phyloP scores from a whole-genome alignment of 2,329 filamentous ascomycete genomes.

The Parastagonospora avenae region DNA sequence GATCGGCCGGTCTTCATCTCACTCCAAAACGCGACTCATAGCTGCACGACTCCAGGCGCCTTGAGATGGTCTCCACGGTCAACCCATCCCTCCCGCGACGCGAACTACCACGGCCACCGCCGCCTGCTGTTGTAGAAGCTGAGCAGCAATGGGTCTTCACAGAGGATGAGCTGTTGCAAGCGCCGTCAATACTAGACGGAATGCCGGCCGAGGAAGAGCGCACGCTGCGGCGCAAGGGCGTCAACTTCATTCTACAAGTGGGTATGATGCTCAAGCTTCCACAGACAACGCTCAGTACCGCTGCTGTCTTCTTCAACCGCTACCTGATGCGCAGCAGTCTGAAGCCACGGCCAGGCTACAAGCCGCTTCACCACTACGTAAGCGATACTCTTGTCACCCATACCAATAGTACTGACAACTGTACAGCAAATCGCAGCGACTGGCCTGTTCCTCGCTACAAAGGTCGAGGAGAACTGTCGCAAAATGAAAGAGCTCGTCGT shows the following conservation, averaged over 20 bases:
- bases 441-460: conserved; percentile 90
- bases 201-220: conserved; percentile 78
- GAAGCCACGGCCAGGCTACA: conserved; percentile 68
- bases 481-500: conserved; percentile 96
- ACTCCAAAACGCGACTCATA: neutral
- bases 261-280: conserved; percentile 91
- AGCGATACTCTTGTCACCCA: conserved; percentile 15
- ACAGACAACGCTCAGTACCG: conserved; percentile 89
- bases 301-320: conserved; percentile 91
- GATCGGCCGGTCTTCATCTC: too few species aligned
- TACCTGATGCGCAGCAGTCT: conserved; percentile 92
- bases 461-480: conserved; percentile 94
- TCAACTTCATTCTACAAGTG: conserved; percentile 95
- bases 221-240: conserved; percentile 81
- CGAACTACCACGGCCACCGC: conserved; percentile 43
- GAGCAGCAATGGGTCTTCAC: conserved; percentile 89
- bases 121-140: conserved; percentile 57
- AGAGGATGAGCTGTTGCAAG: conserved; percentile 77
- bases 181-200: conserved; percentile 84
- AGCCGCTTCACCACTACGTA: conserved; percentile 82
- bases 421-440: conserved; percentile 80
- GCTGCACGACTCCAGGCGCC: neutral
- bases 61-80: conserved; percentile 38
- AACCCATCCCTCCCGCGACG: conserved; percentile 26
- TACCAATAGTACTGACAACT: conserved; percentile 8